Evolutionary conservation across 306 rosid species (phyloP).

Genomic region (Ziziphus jujuba): DNA sequence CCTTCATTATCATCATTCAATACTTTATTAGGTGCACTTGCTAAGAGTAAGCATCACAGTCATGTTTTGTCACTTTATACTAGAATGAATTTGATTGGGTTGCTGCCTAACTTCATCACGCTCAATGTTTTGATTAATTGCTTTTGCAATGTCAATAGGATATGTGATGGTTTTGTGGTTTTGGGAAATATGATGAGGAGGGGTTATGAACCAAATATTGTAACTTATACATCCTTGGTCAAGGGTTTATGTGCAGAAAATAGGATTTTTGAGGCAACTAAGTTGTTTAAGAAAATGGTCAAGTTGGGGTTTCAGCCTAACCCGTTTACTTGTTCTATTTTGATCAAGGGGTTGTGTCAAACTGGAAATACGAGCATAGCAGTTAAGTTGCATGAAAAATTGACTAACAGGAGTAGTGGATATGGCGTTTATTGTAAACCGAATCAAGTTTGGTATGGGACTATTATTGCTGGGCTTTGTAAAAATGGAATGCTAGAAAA

Average conservation of each 20-base stretch:
- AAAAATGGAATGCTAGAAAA: slow-evolving; percentile 39
- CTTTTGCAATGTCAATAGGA: slow-evolving; percentile 33
- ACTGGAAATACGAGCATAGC: slow-evolving; percentile 29
- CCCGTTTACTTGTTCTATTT: slow-evolving; percentile 32
- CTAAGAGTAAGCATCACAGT: slow-evolving; percentile 38
- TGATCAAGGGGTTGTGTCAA: slow-evolving; percentile 47
- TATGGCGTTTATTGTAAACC: slow-evolving; percentile 32
- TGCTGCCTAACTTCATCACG: slow-evolving; percentile 18
- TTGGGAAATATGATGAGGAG: slow-evolving; percentile 32
- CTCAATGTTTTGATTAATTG: slow-evolving; percentile 38
- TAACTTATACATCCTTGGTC: slow-evolving; percentile 36
- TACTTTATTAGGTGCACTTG: slow-evolving; percentile 34
- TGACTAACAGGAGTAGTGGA: slow-evolving; percentile 30
- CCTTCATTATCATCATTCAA: slow-evolving; percentile 41
- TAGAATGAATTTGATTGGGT: slow-evolving; percentile 20
- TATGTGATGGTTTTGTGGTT: slow-evolving; percentile 28
- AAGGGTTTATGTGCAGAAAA: slow-evolving; percentile 46
- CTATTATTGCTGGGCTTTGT: slow-evolving; percentile 47
- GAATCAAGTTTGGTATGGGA: slow-evolving; percentile 23
- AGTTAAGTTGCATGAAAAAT: slow-evolving; percentile 40
- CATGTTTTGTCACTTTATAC: slow-evolving; percentile 25
- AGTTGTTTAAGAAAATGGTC: slow-evolving; percentile 31
- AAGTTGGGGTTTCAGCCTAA: slow-evolving; percentile 38
- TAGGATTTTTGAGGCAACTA: slow-evolving; percentile 33
- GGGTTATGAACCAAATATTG: slow-evolving; percentile 34